Base-by-base conservation (phyloP, 2,329 filamentous ascomycete species). In the Colletotrichum cuscutae region DNA sequence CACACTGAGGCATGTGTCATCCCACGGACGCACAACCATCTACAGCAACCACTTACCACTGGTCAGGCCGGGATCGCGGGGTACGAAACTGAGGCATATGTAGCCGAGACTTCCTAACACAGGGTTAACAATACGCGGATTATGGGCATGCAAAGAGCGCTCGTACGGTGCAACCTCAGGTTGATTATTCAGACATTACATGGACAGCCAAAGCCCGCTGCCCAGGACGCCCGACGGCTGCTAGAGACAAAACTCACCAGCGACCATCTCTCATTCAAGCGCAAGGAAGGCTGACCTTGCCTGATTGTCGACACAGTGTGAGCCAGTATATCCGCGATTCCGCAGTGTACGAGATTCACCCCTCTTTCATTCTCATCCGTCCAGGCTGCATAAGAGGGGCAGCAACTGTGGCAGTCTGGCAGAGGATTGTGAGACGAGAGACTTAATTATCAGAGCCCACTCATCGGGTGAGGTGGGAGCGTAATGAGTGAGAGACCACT, bases 371-470 rank as follows among this genome's bases (percentile, higher is more conserved):
- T 9, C 42, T 49, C 42, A 35, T 35, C 11, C 32, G 32, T 35
- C 42, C 54, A n/a, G 54, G n/a, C 19, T 68, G 57, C 46, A 42
- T 68, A 57, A 28, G 42, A 26, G 11, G 53, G 46, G 49, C 30
- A 56, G 32, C 26, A 54, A 19, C 22, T 35, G 60, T 22, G 35
- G 22, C 24, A 42, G 58, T 49, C n/a, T 49, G 19, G 42, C 42
- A 49, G 57, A 62, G 69, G 58, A 64, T 62, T 63, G 68, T 62
- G 58, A 61, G 56, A 59, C 57, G 53, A 64, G 42, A 22, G 19
- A 42, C 65, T 71, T n/a, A n/a, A n/a, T n/a, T 69, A 69, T 72
- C 69, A 64, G 57, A 53, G 53, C 65, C 65, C 65, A 32, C 46
- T 61, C 42, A 49, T 65, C 52, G 42, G 28, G 28, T 35, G 42